Base-by-base conservation (phyloP, 2,329 filamentous ascomycete genomes). In the Penicillium verrucosum region DNA sequence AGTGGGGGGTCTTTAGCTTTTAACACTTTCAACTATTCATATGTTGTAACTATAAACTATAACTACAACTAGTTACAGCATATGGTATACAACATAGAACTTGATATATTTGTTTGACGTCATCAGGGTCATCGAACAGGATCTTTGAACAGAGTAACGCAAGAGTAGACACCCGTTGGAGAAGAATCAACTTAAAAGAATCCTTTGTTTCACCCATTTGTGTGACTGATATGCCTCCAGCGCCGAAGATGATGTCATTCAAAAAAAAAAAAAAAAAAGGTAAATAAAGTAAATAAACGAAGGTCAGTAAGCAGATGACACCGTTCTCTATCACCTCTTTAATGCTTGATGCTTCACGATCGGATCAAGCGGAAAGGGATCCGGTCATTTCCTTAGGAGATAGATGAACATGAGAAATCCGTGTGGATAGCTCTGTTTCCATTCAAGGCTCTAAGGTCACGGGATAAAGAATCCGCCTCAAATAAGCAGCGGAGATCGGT, bases 401-500 rank as follows among this genome's bases (percentile, higher is more conserved):
- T 54, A 48, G 21, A 27, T 54, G 51, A 54, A 44, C 44, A 36
- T 36, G 10, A 41, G 42, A 40, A 36, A 12, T 4, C 18, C 23
- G 16, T 30, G 29, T 54, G 45, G 38, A 42, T 50, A 42, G 45
- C 37, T 54, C 38, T 50, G 16, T 25, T 43, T 32, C 27, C 16
- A 6, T 29, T 18, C 37, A 21, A 21, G 21, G 21, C 21, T 21
- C 21, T 41, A n/a, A 37, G 23, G 30, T 47, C 42, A 32, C 4
- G 14, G 40, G 47, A 56, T 25, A 52, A 51, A 29, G 41, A 34
- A 16, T 46, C 54, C 48, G 54, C 34, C 36, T 45, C 34, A 56
- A 46, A 46, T 56, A 56, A 52, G 42, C 46, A 43, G 47, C 42
- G 41, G 36, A 56, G 54, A 56, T 56, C 54, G 41, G 21, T 37